Percentiles rank a stretch among this genome's conserved stretches.
Evolutionary conservation across 495 filamentous ascomycete species (phyloP).

Genomic region (Aspergillus hancockii): DNA sequence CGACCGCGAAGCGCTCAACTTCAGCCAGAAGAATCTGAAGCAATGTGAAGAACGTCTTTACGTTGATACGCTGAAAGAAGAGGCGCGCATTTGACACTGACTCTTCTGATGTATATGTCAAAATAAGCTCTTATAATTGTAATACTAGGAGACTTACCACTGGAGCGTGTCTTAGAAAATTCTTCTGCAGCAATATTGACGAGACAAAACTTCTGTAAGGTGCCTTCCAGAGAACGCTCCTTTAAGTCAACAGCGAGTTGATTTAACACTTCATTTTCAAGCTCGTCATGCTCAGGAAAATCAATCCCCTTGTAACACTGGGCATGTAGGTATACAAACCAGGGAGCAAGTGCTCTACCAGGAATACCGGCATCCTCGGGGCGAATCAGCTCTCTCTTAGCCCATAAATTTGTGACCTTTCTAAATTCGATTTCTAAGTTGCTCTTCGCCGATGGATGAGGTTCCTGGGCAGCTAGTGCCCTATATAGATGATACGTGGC

Average conservation of each 20-base stretch:
- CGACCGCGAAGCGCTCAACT: constrained; percentile 57
- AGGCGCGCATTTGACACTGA: constrained; percentile 57
- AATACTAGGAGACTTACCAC: constrained; percentile 48
- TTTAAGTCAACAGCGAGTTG: constrained; percentile 74
- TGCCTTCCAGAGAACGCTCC: constrained; percentile 62
- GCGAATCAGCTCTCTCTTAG: constrained; percentile 57
- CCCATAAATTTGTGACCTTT: constrained; percentile 63
- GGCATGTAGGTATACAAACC: constrained; percentile 88
- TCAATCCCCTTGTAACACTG: constrained; percentile 73
- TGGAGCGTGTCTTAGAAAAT: constrained; percentile 60
- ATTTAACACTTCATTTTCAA: constrained; percentile 83
- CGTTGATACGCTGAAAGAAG: constrained; percentile 77
- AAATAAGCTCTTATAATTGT: constrained; percentile 10
- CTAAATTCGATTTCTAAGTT: constrained; percentile 85
- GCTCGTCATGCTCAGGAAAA: constrained; percentile 73
- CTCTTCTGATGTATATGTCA: constrained; percentile 38
- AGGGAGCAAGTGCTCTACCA: constrained; percentile 61
- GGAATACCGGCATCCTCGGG: constrained; percentile 52
- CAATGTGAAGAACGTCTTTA: constrained; percentile 76
- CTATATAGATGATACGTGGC: constrained; percentile 89
- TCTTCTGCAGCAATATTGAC: constrained; percentile 85
- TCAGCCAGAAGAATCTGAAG: constrained; percentile 71
- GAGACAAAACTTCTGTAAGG: constrained; percentile 76
- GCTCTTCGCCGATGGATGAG: constrained; percentile 66
- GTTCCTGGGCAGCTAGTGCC: constrained; percentile 68